Evolutionary conservation across 768 basidiomycete species (phyloP), one percentile per base, ranked within the genome.

Genomic region (Tulasnella sp.): DNA sequence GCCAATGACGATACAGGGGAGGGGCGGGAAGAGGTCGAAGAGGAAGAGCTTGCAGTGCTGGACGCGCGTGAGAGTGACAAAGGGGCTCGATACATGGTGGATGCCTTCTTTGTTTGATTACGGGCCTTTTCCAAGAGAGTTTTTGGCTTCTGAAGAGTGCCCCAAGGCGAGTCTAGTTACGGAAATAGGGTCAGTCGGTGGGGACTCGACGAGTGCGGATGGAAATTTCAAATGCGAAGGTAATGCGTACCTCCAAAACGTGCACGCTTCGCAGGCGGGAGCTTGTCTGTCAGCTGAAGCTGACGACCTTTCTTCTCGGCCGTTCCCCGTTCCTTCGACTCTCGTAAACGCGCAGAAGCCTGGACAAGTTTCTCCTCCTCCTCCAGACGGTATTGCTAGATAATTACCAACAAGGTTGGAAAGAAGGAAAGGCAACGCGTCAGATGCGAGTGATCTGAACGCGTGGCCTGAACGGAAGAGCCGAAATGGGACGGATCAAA

Each of bases 101-200:
- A 29, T 17, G 55, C 42, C 23, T 78, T 83, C 25, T 77, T 80
- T 9, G 84, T 81, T 63, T 87, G 83, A 40, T 73, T 73, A 58
- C 78, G 78, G 5, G 85, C 81, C 70, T 84, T 87, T 71, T 88
- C 83, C 62, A 90, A 82, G 17, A 89, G 71, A 14, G 82, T 75
- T 70, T 82, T 87, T 19, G 83, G 80, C 36, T 70, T 72, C 50
- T 32, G 42, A 17, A 56, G 61, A n/a, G 69, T 7, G 5, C 68
- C 15, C 48, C 48, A 49, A 25, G 48, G 17, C 7, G 41, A 43
- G 6, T 43, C 41, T 43, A n/a, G n/a, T n/a, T n/a, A 32, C 25
- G 29, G 27, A 14, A 48, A 23, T 48, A 4, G 46, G 14, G 17
- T 48, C 46, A 48, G 27, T 32, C 34, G 46, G 25, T 2, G n/a